Base-by-base conservation (phyloP, 192 early-diverging fungal genomes). In the Lunasporangiospora selenospora region DNA sequence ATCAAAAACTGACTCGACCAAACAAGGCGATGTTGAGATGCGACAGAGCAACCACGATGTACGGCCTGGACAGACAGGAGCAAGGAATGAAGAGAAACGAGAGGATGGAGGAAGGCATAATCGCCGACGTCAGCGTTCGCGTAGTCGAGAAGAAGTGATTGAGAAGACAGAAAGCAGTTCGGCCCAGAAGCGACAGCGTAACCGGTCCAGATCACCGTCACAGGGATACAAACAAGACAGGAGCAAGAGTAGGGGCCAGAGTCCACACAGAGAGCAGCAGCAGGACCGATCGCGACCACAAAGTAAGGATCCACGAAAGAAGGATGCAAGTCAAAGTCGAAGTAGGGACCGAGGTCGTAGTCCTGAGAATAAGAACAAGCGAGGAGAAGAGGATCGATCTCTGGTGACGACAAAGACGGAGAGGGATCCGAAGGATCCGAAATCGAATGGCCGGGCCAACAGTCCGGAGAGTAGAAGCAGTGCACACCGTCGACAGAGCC, bases 281-380 rank as follows among this genome's bases (percentile, higher is more conserved):
- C 26, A 19, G 41, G 13, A 29, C 27, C n/a, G 55, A 39, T 45
- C 55, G 1, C 33, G 18, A 23, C 26, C 26, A 3, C 46, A 29
- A 48, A n/a, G 26, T 29, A 48, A 48, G 26, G 27, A 48, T 30
- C 46, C 12, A 29, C 26, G 13, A 4, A 48, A 48, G 46, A 48
- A 48, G 27, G 46, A 64, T 47, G 34, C 11, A 32, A 52, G 43
- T 4, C 51, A 36, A 21, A 44, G 62, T 10, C 51, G 62, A 16
- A 50, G 36, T 13, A 43, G 26, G 19, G 52, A 54, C 26, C 51
- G 62, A 4, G 47, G 51, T 0, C n/a, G 34, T 18, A 64, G 62
- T 46, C 52, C 61, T 13, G 13, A 24, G 3, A 54, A 30, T 33
- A 54, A 18, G 32, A 64, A 45, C 21, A 7, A n/a, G n/a, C n/a